These are phyloP conservation scores for Coprinellus aureogranulatus DNA, from an alignment of 768 basidiomycete genomes.

Conservation along the genomic window DNA sequence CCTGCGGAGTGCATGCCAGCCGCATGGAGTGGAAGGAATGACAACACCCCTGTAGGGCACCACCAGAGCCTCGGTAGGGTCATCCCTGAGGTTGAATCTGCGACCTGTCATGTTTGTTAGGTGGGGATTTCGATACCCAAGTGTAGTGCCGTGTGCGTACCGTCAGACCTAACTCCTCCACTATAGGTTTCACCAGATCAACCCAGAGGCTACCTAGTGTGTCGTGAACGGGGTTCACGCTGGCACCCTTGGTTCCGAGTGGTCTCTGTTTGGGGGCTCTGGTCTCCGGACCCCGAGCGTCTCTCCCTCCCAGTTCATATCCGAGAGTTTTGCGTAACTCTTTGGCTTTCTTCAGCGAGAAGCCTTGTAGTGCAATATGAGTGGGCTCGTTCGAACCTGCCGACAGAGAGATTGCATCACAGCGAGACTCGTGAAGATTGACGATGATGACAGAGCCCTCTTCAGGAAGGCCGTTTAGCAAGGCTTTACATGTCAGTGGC, in stretches of 20 bases:
- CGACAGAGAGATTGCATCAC: slow-evolving; percentile 20
- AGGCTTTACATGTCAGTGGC: slow-evolving; percentile 5
- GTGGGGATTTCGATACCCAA: neutral
- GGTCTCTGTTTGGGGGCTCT: neutral
- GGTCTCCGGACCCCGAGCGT: neutral
- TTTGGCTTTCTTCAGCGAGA: slow-evolving; percentile 5
- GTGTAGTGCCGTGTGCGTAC: neutral
- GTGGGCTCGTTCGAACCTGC: slow-evolving; percentile 1
- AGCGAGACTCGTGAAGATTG: slow-evolving; percentile 14
- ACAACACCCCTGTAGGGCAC: slow-evolving; percentile 9
- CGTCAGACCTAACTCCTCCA: neutral
- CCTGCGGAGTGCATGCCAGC: slow-evolving; percentile 4
- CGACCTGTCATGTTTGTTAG: neutral
- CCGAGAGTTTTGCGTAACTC: neutral
- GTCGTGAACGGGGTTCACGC: neutral
- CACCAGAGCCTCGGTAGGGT: slow-evolving; percentile 10
- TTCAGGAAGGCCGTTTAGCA: slow-evolving; percentile 11
- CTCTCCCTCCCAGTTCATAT: too few species aligned
- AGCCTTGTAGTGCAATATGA: slow-evolving; percentile 10
- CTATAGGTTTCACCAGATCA: neutral
- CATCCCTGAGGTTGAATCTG: neutral
- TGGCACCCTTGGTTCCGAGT: neutral
- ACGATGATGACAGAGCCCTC: slow-evolving; percentile 20
- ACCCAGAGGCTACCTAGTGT: neutral
- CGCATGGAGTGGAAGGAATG: slow-evolving; percentile 13